A percentile compares a stretch with the other conserved stretches of the same genome.
Conservation (phyloP, 2,329 filamentous ascomycete genomes). For the Aplosporella prunicola region DNA sequence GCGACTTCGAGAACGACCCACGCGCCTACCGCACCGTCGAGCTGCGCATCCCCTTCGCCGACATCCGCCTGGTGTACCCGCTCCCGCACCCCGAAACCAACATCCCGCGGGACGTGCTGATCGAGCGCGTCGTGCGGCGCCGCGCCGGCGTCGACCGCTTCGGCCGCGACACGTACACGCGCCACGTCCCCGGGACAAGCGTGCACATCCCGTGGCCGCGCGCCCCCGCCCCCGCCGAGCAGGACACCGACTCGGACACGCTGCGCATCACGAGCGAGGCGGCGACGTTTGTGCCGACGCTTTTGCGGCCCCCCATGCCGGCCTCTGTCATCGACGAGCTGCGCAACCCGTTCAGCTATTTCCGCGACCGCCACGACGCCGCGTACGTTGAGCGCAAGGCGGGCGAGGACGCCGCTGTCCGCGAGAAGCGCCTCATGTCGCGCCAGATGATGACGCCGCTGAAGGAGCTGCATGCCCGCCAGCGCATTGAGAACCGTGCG, state of each 20-base stretch:
- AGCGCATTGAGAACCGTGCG: constrained; percentile 8
- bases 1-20: constrained; percentile 28
- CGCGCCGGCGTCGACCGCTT: constrained; percentile 14
- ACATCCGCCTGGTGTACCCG: constrained; percentile 74
- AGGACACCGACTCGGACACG: constrained; percentile 60
- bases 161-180: constrained; percentile 22
- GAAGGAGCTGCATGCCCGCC: constrained; percentile 30
- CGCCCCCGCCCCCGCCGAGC: constrained; percentile 30
- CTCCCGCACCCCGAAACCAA: constrained; percentile 58
- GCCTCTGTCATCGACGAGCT: constrained; percentile 72
- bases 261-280: constrained; percentile 65
- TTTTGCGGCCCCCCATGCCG: constrained; percentile 72
- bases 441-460: constrained; percentile 38
- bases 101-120: constrained; percentile 49
- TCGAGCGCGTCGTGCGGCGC: constrained; percentile 22
- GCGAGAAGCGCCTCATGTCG: constrained; percentile 25
- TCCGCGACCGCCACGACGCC: constrained; percentile 69
- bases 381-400: constrained; percentile 61
- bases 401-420: constrained; percentile 44
- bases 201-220: constrained; percentile 11
- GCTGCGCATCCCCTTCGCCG: constrained; percentile 54
- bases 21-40: constrained; percentile 40
- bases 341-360: constrained; percentile 70
- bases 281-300: constrained; percentile 65
- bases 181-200: constrained; percentile 27